These are phyloP conservation scores for Tothia fuscella DNA, from an alignment of 2,329 filamentous ascomycete genomes.

Conservation along the genomic window DNA sequence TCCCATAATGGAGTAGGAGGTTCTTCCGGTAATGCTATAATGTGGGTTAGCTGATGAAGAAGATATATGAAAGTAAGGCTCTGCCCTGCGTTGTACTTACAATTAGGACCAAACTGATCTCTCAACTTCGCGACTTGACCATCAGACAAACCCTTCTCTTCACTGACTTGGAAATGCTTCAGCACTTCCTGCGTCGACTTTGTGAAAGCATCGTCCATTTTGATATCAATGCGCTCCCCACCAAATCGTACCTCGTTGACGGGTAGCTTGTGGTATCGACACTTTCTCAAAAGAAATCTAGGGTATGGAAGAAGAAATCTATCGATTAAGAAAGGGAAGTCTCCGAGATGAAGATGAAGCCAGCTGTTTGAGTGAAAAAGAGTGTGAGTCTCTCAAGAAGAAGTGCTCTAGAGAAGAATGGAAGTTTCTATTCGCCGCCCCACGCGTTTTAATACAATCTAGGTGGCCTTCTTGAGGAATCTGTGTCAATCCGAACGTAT, in stretches of 20 bases:
- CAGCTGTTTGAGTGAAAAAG: too few species aligned
- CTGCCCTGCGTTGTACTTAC: slow-evolving; percentile 25
- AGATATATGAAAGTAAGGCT: slow-evolving; percentile 10
- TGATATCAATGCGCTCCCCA: too few species aligned
- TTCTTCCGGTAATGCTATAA: slow-evolving; percentile 64
- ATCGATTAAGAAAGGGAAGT: too few species aligned
- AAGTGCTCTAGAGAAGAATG: background rate
- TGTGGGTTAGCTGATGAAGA: slow-evolving; percentile 6
- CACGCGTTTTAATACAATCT: too few species aligned
- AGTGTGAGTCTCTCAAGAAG: background rate
- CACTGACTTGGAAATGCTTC: slow-evolving; percentile 39
- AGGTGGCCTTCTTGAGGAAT: too few species aligned
- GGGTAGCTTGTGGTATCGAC: too few species aligned
- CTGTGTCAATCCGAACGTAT: background rate
- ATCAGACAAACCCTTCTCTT: slow-evolving; percentile 38
- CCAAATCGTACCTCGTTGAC: too few species aligned
- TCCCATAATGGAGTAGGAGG: slow-evolving; percentile 94
- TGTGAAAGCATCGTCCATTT: slow-evolving; percentile 44
- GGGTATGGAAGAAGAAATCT: too few species aligned
- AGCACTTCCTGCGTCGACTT: slow-evolving; percentile 38
- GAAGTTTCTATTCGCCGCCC: too few species aligned
- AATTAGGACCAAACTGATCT: slow-evolving; percentile 42
- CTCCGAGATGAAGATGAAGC: too few species aligned
- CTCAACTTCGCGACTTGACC: slow-evolving; percentile 34
- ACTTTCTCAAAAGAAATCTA: too few species aligned